Evolutionary conservation across 2,329 filamentous ascomycete genomes (phyloP).

Genomic region (Domatiomyces globalis): DNA sequence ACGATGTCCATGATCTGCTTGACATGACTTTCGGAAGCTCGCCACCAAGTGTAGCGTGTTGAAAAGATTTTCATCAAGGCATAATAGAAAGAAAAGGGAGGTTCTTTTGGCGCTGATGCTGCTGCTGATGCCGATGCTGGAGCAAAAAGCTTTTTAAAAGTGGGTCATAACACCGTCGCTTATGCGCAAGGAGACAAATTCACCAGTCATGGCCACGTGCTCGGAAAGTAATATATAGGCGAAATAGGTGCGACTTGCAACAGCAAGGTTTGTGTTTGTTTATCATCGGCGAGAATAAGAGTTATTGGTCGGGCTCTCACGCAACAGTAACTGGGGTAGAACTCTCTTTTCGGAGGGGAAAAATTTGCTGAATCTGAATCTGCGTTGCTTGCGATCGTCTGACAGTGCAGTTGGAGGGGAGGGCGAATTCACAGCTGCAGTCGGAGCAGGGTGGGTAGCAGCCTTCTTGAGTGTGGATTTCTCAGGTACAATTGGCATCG

Average conservation of each 20-base stretch:
- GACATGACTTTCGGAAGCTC: neutral
- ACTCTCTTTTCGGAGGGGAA: conserved; percentile 13
- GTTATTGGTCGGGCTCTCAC: neutral
- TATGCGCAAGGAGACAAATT: neutral
- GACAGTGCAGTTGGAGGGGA: neutral
- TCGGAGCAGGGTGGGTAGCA: neutral
- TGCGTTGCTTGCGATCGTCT: conserved; percentile 10
- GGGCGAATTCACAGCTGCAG: neutral
- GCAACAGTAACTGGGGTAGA: neutral
- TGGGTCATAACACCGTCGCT: neutral
- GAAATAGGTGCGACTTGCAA: too few species aligned
- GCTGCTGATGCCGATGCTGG: neutral
- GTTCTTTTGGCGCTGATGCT: neutral
- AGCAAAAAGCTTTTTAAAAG: neutral
- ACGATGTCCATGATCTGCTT: neutral
- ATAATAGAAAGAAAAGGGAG: neutral
- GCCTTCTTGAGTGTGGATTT: neutral
- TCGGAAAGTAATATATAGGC: too few species aligned
- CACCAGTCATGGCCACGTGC: too few species aligned
- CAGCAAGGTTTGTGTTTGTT: too few species aligned
- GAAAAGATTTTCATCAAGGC: too few species aligned
- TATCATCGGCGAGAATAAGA: neutral
- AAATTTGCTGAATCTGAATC: conserved; percentile 13
- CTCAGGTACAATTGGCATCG: neutral
- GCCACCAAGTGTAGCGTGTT: neutral